Conservation (phyloP, 371 early-diverging fungal genomes). For the Smittium culicis region DNA sequence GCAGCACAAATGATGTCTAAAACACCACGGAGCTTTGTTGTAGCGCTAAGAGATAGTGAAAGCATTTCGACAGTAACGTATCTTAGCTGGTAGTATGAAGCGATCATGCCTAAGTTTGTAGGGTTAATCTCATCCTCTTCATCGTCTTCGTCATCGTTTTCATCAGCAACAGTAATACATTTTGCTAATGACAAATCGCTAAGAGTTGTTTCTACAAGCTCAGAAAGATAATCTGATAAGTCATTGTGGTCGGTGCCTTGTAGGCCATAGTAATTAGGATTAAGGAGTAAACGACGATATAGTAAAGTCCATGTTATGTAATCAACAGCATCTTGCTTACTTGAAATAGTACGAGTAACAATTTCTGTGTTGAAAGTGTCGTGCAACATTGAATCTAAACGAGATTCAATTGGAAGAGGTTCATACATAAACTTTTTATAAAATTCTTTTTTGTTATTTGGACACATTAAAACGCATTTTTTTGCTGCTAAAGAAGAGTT, state of each 20-base stretch:
- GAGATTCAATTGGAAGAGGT: constrained; percentile 86
- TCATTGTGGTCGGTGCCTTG: constrained; percentile 74
- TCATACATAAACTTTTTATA: constrained; percentile 94
- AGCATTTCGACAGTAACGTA: constrained; percentile 88
- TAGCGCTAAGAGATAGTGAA: constrained; percentile 62
- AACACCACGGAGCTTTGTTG: constrained; percentile 78
- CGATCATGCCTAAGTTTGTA: constrained; percentile 91
- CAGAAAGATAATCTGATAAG: constrained; percentile 82
- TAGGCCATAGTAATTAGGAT: constrained; percentile 92
- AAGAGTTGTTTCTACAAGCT: constrained; percentile 83
- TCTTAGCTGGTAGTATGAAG: constrained; percentile 88
- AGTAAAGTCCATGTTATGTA: constrained; percentile 94
- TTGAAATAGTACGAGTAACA: constrained; percentile 82
- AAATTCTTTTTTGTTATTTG: constrained; percentile 80
- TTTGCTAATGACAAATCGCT: constrained; percentile 70
- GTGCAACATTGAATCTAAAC: constrained; percentile 70
- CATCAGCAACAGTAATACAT: constrained; percentile 77
- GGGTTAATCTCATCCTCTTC: constrained; percentile 40
- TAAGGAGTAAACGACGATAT: constrained; percentile 84
- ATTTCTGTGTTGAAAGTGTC: constrained; percentile 94
- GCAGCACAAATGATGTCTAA: constrained; percentile 83
- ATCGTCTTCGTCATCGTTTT: constrained; percentile 54
- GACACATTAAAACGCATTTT: constrained; percentile 83
- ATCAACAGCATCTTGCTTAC: constrained; percentile 96
- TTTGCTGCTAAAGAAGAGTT: constrained; percentile 46